Base-by-base conservation (phyloP, 2,329 filamentous ascomycete genomes). In the Trichoderma oligosporum region DNA sequence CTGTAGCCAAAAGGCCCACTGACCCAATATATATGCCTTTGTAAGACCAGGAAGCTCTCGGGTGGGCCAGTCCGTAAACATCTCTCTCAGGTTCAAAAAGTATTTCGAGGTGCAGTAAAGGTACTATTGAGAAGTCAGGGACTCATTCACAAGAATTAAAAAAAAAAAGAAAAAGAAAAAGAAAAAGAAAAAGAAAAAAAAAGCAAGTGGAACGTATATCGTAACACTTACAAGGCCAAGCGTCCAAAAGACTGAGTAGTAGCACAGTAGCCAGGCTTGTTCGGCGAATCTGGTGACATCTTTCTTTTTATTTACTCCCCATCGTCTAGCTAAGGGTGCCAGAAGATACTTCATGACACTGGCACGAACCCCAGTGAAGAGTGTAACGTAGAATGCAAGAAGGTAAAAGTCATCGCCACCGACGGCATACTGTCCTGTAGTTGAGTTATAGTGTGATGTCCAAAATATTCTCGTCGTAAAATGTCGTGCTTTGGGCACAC, bases 1-100 rank as follows among this genome's bases (percentile, higher is more conserved):
- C 75, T 97, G 93, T 46, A 97, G 73, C 88, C 91, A 97, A 73
- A 97, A 97, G 22, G 88, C 86, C 74, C 92, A 88, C 71, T 97
- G 92, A 12, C 87, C 86, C 29, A 99, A 80, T 67, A 96, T 89
- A 73, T 99, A 99, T 72, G 83, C 85, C 76, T 97, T 97, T 75
- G 89, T 84, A 11, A 89, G 72, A 7, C 86, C 85, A 14, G 78
- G 77, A 59, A 95, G 78, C 67, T 94, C 86, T 49, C 91, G 84
- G 64, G 83, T 80, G 0, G 94, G 94, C 86, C 90, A 97, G 68
- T 86, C 80, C 29, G 84, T 83, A 92, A 93, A 99, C 41, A 97
- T 80, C 58, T 88, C 85, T 60, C 79, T 77, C 66, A 94, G 77
- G 70, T 91, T 86, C 64, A 91, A 76, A 79, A 83, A 95, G 72